Evolutionary conservation across 2,329 filamentous ascomycete genomes (phyloP).

Genomic region (Acephala macrosclerotiorum): DNA sequence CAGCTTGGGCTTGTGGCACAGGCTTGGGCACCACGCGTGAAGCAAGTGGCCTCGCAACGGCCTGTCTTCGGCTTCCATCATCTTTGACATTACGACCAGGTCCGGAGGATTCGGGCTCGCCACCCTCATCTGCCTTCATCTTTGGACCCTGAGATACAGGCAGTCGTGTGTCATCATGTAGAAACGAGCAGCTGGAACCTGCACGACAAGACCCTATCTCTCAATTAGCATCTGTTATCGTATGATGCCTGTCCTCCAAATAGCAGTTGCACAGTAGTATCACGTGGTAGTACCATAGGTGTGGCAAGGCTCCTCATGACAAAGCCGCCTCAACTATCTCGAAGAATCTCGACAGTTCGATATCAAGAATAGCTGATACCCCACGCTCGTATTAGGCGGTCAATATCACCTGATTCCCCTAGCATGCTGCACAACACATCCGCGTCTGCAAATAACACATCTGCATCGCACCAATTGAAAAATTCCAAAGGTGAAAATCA

Average conservation of each 20-base stretch:
- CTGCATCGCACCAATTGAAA: constrained; percentile 39
- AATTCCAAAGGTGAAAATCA: constrained; percentile 32
- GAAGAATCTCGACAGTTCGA: constrained; percentile 27
- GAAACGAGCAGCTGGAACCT: constrained; percentile 57
- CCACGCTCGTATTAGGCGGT: constrained; percentile 32
- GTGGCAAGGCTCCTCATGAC: constrained; percentile 28
- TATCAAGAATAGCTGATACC: constrained; percentile 24
- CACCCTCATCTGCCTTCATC: constrained; percentile 24
- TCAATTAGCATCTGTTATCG: constrained; percentile 36
- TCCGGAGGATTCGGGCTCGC: constrained; percentile 19
- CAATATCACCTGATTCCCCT: constrained; percentile 40
- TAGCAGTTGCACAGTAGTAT: constrained; percentile 25
- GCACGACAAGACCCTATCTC: constrained; percentile 56
- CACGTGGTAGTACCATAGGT: constrained; percentile 37
- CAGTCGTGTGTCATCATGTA: constrained; percentile 50
- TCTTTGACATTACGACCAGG: constrained; percentile 25
- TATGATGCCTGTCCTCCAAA: constrained; percentile 27
- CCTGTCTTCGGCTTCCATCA: constrained; percentile 43
- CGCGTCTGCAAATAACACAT: constrained; percentile 33
- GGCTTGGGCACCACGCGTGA: constrained; percentile 69
- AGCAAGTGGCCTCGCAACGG: constrained; percentile 40
- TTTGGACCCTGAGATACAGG: constrained; percentile 23
- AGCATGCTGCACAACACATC: constrained; percentile 41
- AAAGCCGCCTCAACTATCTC: constrained; percentile 25
- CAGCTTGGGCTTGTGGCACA: constrained; percentile 66